Conservation (phyloP, 768 basidiomycete genomes). For the Lactarius sp. region DNA sequence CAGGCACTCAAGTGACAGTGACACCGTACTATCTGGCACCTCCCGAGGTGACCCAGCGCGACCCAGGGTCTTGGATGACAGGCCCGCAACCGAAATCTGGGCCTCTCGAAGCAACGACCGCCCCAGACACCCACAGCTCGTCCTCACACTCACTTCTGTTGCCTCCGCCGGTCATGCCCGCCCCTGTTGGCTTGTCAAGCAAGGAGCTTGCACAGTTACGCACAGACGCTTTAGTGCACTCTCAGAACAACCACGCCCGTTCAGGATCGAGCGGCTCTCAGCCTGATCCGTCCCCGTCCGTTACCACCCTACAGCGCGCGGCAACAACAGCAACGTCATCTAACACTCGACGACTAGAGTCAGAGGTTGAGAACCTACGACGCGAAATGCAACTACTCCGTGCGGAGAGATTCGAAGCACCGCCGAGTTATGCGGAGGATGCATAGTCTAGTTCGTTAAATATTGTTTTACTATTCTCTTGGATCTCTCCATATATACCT, state of each 20-base stretch:
- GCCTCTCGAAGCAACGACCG: neutral
- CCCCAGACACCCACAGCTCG: neutral
- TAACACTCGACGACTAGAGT: slow-evolving; percentile 3
- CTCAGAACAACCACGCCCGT: neutral
- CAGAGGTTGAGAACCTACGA: slow-evolving; percentile 31
- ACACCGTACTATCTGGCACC: slow-evolving; percentile 4
- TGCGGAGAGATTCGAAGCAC: slow-evolving; percentile 27
- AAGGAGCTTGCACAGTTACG: slow-evolving; percentile 18
- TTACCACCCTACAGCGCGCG: neutral
- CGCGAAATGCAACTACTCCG: slow-evolving; percentile 29
- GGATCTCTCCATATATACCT: neutral
- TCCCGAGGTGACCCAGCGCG: neutral
- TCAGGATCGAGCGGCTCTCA: neutral
- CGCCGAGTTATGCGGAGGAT: slow-evolving; percentile 26
- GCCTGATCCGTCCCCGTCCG: neutral
- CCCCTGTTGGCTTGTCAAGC: slow-evolving; percentile 1
- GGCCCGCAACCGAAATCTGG: neutral
- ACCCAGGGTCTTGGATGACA: neutral
- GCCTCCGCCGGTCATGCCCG: neutral
- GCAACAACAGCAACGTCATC: neutral
- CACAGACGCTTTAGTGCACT: neutral
- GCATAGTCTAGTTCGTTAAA: neutral
- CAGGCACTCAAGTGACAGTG: neutral
- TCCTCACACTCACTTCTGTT: neutral
- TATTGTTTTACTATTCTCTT: neutral